Percentiles rank a stretch among this genome's conserved stretches.
Conservation (phyloP, 805 yeast genomes). For the Suhomyces vadensis region DNA sequence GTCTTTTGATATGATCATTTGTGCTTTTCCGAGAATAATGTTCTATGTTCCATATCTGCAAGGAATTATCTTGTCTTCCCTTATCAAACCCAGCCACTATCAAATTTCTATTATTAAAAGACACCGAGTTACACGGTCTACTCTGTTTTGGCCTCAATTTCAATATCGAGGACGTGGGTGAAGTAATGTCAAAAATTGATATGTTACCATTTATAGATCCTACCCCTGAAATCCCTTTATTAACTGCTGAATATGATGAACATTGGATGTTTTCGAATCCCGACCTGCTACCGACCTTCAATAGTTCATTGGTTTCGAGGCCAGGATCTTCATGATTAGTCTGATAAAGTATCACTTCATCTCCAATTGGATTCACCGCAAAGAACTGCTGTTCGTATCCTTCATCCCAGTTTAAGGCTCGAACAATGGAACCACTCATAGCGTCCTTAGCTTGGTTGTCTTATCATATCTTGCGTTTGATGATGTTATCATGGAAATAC, state of each 20-base stretch:
- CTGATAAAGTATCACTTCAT: slow-evolving; percentile 68
- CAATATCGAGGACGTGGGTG: slow-evolving; percentile 35
- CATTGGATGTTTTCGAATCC: slow-evolving; percentile 73
- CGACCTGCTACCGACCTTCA: slow-evolving; percentile 51
- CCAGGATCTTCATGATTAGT: slow-evolving; percentile 48
- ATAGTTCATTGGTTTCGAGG: slow-evolving; percentile 51
- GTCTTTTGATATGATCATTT: slow-evolving; percentile 52
- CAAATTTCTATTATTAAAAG: slow-evolving; percentile 64
- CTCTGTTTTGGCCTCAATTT: slow-evolving; percentile 61
- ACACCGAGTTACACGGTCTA: slow-evolving; percentile 72
- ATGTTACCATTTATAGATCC: slow-evolving; percentile 75
- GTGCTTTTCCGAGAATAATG: slow-evolving; percentile 51
- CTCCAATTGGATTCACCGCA: slow-evolving; percentile 76
- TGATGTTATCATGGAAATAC: too few species aligned
- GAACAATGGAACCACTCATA: slow-evolving; percentile 62
- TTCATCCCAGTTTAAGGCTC: slow-evolving; percentile 62
- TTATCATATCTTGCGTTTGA: too few species aligned
- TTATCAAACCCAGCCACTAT: slow-evolving; percentile 81
- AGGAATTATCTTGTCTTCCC: slow-evolving; percentile 70
- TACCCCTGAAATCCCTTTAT: slow-evolving; percentile 63
- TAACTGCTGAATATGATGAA: slow-evolving; percentile 56
- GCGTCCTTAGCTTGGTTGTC: too few species aligned
- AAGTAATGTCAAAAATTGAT: slow-evolving; percentile 58
- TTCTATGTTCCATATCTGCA: slow-evolving; percentile 78
- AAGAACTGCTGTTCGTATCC: slow-evolving; percentile 58